phyloP scores from a whole-genome alignment of 345 rosid genomes.

The Xanthoceras sorbifolium region DNA sequence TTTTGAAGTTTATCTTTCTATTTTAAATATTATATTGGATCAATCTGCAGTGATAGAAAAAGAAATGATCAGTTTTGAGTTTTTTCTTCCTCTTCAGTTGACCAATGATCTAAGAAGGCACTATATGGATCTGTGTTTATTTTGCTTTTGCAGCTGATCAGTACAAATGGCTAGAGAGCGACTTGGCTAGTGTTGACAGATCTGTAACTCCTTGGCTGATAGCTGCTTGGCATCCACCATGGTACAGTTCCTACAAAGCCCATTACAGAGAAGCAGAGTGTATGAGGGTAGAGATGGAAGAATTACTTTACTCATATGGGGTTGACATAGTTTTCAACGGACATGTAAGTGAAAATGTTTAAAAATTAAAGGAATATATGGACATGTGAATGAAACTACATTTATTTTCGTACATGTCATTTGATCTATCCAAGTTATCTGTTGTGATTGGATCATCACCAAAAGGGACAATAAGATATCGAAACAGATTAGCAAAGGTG shows the following conservation, averaged over 20 bases:
- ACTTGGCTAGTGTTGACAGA: conserved; percentile 64
- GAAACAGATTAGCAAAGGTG: background rate
- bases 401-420: background rate
- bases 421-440: background rate
- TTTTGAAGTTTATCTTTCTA: background rate
- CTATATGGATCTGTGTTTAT: background rate
- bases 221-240: conserved; percentile 85
- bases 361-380: background rate
- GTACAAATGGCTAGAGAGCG: conserved; percentile 79
- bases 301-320: conserved; percentile 54
- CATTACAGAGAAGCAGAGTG: conserved; percentile 92
- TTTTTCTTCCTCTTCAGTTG: conserved; percentile 1
- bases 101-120: background rate
- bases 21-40: background rate
- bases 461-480: background rate
- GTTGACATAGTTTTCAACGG: conserved; percentile 83
- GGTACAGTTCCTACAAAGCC: conserved; percentile 83
- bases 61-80: background rate
- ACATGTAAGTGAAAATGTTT: conserved; percentile 48
- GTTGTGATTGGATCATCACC: background rate
- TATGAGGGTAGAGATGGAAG: conserved; percentile 83
- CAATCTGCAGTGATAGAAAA: background rate
- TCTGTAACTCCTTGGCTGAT: conserved; percentile 83
- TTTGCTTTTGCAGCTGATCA: conserved; percentile 57
- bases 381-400: background rate